Evolutionary conservation across 345 rosid species (phyloP).

Genomic region (Eucalyptus erythrocorys): DNA sequence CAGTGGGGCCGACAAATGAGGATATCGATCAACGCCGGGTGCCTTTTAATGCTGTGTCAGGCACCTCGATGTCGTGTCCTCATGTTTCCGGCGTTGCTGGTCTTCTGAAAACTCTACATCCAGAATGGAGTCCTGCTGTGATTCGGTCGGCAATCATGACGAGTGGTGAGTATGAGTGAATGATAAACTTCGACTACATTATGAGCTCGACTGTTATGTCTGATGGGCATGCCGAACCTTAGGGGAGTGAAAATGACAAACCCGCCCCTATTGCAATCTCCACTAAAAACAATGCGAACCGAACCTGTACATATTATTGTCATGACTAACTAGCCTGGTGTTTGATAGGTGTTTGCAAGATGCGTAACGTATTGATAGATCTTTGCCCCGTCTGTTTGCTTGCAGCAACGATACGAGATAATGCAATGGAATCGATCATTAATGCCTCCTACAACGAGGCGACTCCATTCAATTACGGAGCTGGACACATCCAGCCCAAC

Average conservation of each 20-base stretch:
- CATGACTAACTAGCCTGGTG: not conserved
- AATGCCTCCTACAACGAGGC: slow-evolving; percentile 32
- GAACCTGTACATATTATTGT: not conserved
- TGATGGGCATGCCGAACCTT: not conserved
- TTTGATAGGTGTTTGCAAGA: not conserved
- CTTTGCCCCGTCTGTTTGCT: not conserved
- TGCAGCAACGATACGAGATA: slow-evolving; percentile 49
- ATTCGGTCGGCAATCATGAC: slow-evolving; percentile 80
- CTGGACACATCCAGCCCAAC: slow-evolving; percentile 83
- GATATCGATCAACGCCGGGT: slow-evolving; percentile 45
- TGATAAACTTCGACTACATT: not conserved
- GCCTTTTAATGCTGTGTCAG: slow-evolving; percentile 44
- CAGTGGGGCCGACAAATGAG: slow-evolving; percentile 37
- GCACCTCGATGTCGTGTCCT: slow-evolving; percentile 94
- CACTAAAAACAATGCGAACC: not conserved
- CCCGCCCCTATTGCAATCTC: not conserved
- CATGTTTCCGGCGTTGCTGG: slow-evolving; percentile 75
- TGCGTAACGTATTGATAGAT: not conserved
- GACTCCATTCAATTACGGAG: slow-evolving; percentile 65
- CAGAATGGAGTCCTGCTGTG: slow-evolving; percentile 80
- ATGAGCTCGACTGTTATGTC: not conserved
- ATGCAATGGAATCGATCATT: slow-evolving; percentile 28
- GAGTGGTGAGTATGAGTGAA: slow-evolving; percentile 25
- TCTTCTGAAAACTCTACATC: slow-evolving; percentile 61
- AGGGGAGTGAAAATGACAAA: not conserved